Evolutionary conservation across 768 basidiomycete species (phyloP), one percentile per base, ranked within the genome.

Genomic region (Favolaschia claudopus): DNA sequence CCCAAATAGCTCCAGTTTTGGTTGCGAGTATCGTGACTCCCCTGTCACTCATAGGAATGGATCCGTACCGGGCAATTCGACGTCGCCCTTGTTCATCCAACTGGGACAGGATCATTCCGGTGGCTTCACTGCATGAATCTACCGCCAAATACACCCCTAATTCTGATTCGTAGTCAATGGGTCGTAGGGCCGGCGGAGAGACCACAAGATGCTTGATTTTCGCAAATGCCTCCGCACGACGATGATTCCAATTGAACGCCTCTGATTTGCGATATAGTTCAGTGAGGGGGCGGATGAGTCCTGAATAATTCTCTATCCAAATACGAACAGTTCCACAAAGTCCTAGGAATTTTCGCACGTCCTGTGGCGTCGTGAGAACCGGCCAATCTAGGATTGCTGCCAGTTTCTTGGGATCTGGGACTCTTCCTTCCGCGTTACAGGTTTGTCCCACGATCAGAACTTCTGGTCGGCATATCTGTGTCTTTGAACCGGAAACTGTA

Each of bases 81-180:
- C 68, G 28, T 20, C 49, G 20, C 3, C 68, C 68, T 17, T 68
- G 20, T 1, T 70, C 64, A 39, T 76, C 72, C 0, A 66, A 20
- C 46, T 79, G 78, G 0, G 64, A 67, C 1, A 78, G 45, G 9
- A 78, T 68, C 34, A 70, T 75, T 0, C 76, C 74, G 0, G 73
- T 63, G 0, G 69, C 72, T 10, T 72, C 70, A 2, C 52, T 20
- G 12, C 66, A 71, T 0, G 73, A 69, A 54, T 79, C 74, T 0
- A 79, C 77, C 1, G 74, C 63, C 0, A 79, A 40, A 13, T 72
- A 69, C 5, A 76, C 63, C 4, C 65, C 61, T 4, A 47, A 24
- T 1, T 64, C 49, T 0, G 67, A 73, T 5, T 31, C 15, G 46
- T 78, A 78, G 45, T 78, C 68, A 24, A 78, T 72, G 0, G 74